These are phyloP conservation scores for Pseudonectria buxi DNA, from an alignment of 2,329 filamentous ascomycete genomes.

Conservation along the genomic window DNA sequence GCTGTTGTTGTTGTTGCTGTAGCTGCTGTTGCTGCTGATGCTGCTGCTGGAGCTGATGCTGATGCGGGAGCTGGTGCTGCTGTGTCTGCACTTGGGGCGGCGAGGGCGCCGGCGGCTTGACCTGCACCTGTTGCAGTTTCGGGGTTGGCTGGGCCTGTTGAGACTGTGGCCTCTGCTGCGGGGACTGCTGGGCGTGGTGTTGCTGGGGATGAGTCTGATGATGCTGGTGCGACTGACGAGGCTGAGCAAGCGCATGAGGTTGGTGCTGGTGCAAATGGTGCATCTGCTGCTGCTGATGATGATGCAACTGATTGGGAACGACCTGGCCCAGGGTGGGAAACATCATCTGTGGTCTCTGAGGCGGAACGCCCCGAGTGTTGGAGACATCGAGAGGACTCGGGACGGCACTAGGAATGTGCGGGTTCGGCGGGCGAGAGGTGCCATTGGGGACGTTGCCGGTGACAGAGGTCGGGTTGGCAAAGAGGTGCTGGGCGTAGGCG, in stretches of 20 bases:
- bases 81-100: constrained; percentile 14
- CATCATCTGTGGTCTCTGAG: constrained; percentile 38
- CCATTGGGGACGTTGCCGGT: constrained; percentile 42
- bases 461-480: constrained; percentile 40
- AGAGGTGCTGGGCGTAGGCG: constrained; percentile 47
- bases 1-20: constrained; percentile 17
- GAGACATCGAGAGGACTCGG: constrained; percentile 41
- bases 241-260: constrained; percentile 20
- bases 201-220: constrained; percentile 6
- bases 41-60: constrained; percentile 24
- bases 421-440: constrained; percentile 36
- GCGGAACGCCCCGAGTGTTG: constrained; percentile 36
- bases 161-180: constrained; percentile 32
- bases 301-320: constrained; percentile 37
- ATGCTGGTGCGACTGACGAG: constrained; percentile 20
- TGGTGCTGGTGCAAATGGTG: constrained; percentile 26
- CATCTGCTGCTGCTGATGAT: constrained; percentile 34
- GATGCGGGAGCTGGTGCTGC: constrained; percentile 22
- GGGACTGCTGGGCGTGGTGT: constrained; percentile 22
- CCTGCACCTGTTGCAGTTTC: constrained; percentile 26
- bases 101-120: constrained; percentile 25
- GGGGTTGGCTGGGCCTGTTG: constrained; percentile 26
- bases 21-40: constrained; percentile 18
- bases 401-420: constrained; percentile 42
- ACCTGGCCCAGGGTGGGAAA: constrained; percentile 33